Percentiles rank a stretch among this genome's conserved stretches.
Conservation (phyloP, 768 basidiomycete genomes). For the Kwoniella dejecticola region DNA sequence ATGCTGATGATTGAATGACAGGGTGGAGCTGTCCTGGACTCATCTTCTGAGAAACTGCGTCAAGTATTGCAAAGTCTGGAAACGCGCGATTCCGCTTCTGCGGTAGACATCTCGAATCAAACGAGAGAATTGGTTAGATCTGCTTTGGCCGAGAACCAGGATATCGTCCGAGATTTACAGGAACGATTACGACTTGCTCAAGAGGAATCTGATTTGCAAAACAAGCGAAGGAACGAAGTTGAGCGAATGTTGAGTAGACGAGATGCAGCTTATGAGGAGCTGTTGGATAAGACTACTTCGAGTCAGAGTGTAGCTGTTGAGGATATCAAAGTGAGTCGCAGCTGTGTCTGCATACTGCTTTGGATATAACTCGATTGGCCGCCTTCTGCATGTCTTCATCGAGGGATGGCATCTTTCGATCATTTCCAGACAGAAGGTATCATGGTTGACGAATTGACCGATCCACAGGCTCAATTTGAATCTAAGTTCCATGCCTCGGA, state of each 20-base stretch:
- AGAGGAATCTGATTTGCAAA: conserved; percentile 86
- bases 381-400: too few species aligned
- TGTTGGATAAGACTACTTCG: conserved; percentile 69
- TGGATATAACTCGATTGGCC: too few species aligned
- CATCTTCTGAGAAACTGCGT: conserved; percentile 43
- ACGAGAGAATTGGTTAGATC: conserved; percentile 66
- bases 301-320: conserved; percentile 67
- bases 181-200: conserved; percentile 85
- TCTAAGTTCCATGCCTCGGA: conserved; percentile 89
- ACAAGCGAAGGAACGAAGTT: conserved; percentile 79
- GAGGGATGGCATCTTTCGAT: too few species aligned
- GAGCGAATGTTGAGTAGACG: conserved; percentile 75
- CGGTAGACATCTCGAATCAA: conserved; percentile 56
- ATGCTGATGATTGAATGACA: conserved; percentile 9
- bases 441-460: too few species aligned
- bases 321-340: conserved; percentile 76
- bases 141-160: conserved; percentile 86
- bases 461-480: conserved; percentile 90
- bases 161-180: conserved; percentile 79
- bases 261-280: conserved; percentile 94
- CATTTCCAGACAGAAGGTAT: too few species aligned
- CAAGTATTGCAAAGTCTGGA: conserved; percentile 40
- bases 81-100: conserved; percentile 59
- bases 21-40: conserved; percentile 42
- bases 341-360: too few species aligned